These are phyloP conservation scores for Xylaria curta DNA, from an alignment of 495 filamentous ascomycete genomes.

Conservation along the genomic window DNA sequence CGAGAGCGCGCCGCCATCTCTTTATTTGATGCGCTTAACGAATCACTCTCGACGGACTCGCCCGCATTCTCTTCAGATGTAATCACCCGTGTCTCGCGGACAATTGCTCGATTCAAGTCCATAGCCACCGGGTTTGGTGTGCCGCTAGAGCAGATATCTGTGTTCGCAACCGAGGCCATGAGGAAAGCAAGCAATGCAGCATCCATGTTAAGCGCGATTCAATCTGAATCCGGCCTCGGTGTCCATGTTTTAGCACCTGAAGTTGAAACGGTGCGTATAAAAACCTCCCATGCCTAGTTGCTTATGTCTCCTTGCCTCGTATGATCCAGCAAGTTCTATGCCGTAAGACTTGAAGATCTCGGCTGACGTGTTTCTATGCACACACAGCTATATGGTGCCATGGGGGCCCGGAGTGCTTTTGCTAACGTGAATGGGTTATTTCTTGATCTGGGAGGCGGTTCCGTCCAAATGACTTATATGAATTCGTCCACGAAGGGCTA, in stretches of 20 bases:
- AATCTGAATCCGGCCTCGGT: slow-evolving; percentile 62
- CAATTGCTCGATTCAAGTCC: slow-evolving; percentile 71
- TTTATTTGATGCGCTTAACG: slow-evolving; percentile 83
- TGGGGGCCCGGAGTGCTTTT: slow-evolving; percentile 83
- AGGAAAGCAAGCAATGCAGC: slow-evolving; percentile 77
- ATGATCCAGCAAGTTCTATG: background rate
- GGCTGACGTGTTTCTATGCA: slow-evolving; percentile 47
- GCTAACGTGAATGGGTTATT: slow-evolving; percentile 67
- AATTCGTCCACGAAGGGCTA: slow-evolving; percentile 56
- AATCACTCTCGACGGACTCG: slow-evolving; percentile 43
- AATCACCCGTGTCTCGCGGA: slow-evolving; percentile 67
- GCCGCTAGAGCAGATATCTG: slow-evolving; percentile 63
- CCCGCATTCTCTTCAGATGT: slow-evolving; percentile 67
- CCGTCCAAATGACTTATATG: slow-evolving; percentile 89
- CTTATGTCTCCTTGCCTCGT: background rate
- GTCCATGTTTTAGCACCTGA: slow-evolving; percentile 78
- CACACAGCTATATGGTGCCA: slow-evolving; percentile 68
- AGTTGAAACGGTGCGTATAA: slow-evolving; percentile 66
- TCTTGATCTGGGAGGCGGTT: slow-evolving; percentile 90
- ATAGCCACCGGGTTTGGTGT: slow-evolving; percentile 78
- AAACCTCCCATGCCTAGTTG: background rate
- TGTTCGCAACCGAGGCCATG: slow-evolving; percentile 90
- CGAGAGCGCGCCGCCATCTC: slow-evolving; percentile 81
- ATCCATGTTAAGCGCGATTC: slow-evolving; percentile 70
- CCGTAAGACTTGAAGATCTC: background rate